phyloP scores from a whole-genome alignment of 2,329 filamentous ascomycete genomes.

The Sphaceloma murrayae region DNA sequence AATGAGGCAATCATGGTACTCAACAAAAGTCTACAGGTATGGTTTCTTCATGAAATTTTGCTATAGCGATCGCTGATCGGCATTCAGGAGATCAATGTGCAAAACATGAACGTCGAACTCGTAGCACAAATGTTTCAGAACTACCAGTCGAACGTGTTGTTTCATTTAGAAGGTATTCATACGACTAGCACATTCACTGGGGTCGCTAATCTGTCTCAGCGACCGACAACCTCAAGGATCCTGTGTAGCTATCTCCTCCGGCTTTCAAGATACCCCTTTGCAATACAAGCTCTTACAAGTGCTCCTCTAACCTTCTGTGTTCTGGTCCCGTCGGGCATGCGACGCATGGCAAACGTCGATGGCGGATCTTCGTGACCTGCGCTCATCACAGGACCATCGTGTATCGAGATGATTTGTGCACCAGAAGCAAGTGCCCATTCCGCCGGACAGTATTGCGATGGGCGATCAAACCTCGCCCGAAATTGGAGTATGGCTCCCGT shows the following conservation, averaged over 20 bases:
- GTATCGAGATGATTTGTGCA: no score
- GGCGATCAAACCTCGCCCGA: no score
- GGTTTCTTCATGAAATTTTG: slow-evolving; percentile 15
- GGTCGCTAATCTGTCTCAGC: slow-evolving; percentile 40
- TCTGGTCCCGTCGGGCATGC: neutral
- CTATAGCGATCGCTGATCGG: neutral
- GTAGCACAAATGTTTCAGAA: slow-evolving; percentile 99
- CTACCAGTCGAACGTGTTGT: slow-evolving; percentile 94
- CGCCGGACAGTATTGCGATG: no score
- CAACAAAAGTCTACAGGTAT: slow-evolving; percentile 82
- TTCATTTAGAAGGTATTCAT: slow-evolving; percentile 80
- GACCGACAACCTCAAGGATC: slow-evolving; percentile 74
- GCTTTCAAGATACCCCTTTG: slow-evolving; percentile 5
- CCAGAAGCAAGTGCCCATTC: no score
- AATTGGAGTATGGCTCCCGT: no score
- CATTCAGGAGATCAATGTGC: slow-evolving; percentile 82
- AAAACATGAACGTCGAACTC: slow-evolving; percentile 97
- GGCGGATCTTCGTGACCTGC: no score
- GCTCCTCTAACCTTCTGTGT: no score
- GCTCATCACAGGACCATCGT: no score
- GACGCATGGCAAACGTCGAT: no score
- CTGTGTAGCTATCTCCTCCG: slow-evolving; percentile 42
- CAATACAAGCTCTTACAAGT: no score
- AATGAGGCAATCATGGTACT: slow-evolving; percentile 88
- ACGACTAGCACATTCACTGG: neutral